A percentile compares a stretch with the other conserved stretches of the same genome.
Evolutionary conservation across 1,284 basidiomycete genomes (phyloP).

Genomic region (Chalciporus sp.): DNA sequence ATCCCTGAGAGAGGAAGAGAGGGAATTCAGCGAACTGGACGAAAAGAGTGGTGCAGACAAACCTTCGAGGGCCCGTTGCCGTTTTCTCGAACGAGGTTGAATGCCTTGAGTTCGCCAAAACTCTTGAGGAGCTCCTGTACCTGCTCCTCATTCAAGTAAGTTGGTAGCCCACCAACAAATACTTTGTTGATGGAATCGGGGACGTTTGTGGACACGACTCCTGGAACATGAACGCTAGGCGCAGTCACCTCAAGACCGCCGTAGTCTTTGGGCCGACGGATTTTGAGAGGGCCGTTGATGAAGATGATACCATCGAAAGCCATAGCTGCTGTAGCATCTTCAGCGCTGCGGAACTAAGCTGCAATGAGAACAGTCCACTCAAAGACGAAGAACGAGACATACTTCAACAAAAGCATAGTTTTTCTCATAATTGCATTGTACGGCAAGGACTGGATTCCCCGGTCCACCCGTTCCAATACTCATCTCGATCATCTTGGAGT

Average conservation of each 20-base stretch:
- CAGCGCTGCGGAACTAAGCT: slow-evolving; percentile 89
- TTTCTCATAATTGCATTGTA: slow-evolving; percentile 97
- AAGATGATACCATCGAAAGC: slow-evolving; percentile 97
- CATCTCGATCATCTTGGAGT: slow-evolving; percentile 93
- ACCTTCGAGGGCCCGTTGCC: slow-evolving; percentile 90
- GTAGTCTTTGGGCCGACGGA: slow-evolving; percentile 97
- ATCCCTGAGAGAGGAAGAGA: slow-evolving; percentile 62
- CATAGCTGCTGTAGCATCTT: slow-evolving; percentile 96
- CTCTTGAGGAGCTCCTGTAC: slow-evolving; percentile 97
- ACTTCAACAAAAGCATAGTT: slow-evolving; percentile 98
- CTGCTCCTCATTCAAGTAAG: slow-evolving; percentile 96
- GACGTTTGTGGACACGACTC: slow-evolving; percentile 94
- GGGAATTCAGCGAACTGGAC: slow-evolving; percentile 16
- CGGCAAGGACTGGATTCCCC: slow-evolving; percentile 88
- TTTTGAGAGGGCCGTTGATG: slow-evolving; percentile 89
- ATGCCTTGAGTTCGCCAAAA: slow-evolving; percentile 96
- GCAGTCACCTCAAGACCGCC: slow-evolving; percentile 68
- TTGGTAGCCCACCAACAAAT: slow-evolving; percentile 94
- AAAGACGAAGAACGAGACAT: slow-evolving; percentile 13
- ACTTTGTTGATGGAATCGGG: slow-evolving; percentile 98
- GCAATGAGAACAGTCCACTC: slow-evolving; percentile 4
- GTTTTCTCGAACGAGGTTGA: slow-evolving; percentile 97
- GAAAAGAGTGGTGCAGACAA: slow-evolving; percentile 13
- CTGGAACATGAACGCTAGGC: slow-evolving; percentile 81
- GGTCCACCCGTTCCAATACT: slow-evolving; percentile 80